These are phyloP conservation scores for Ascochyta koolunga DNA, from an alignment of 2,329 filamentous ascomycete genomes.

Conservation along the genomic window DNA sequence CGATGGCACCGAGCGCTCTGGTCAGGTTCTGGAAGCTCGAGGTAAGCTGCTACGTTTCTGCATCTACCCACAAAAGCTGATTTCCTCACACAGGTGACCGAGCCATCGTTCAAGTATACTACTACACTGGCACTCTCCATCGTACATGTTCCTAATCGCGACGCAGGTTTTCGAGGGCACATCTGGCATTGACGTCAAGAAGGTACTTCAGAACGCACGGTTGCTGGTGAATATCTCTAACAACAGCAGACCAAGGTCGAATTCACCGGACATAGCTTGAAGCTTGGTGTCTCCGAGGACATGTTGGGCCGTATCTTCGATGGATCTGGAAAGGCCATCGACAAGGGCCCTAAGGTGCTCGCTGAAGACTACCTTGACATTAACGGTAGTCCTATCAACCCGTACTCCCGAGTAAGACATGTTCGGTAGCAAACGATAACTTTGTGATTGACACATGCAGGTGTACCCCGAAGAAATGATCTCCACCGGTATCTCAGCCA, in stretches of 20 bases:
- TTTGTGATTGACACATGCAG: conserved; percentile 53
- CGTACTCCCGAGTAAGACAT: conserved; percentile 84
- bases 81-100: conserved; percentile 70
- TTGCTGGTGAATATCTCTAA: conserved; percentile 26
- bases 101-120: conserved; percentile 86
- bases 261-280: conserved; percentile 95
- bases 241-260: conserved; percentile 84
- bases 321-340: conserved; percentile 95
- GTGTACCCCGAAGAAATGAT: conserved; percentile 99
- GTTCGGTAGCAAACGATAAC: conserved; percentile 18
- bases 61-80: conserved; percentile 22
- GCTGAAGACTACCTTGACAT: conserved; percentile 99
- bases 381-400: conserved; percentile 98
- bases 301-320: conserved; percentile 99
- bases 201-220: conserved; percentile 55
- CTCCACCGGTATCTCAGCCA: conserved; percentile 97
- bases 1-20: conserved; percentile 91
- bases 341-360: conserved; percentile 97
- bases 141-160: conserved; percentile 30
- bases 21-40: conserved; percentile 96
- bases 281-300: conserved; percentile 98
- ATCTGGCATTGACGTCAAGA: conserved; percentile 97
- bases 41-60: conserved; percentile 61
- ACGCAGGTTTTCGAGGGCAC: conserved; percentile 94
- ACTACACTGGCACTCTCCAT: neutral